These are phyloP conservation scores for Blastobotrys peoriensis DNA, from an alignment of 805 yeast species.

Conservation along the genomic window DNA sequence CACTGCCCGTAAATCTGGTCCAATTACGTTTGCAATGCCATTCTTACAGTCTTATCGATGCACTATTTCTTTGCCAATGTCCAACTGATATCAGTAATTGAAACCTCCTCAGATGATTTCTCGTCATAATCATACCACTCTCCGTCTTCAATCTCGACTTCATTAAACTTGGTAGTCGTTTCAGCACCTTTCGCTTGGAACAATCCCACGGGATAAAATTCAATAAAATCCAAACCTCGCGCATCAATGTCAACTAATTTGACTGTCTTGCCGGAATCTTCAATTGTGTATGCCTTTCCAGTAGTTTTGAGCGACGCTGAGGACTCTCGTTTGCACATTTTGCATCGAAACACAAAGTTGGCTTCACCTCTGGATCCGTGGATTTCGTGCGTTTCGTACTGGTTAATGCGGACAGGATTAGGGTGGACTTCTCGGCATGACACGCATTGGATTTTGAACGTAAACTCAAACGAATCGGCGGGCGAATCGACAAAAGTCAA, in stretches of 20 bases:
- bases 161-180: conserved; percentile 46
- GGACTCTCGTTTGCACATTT: conserved; percentile 45
- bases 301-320: conserved; percentile 27
- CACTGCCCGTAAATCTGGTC: too few species aligned
- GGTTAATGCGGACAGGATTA: conserved; percentile 62
- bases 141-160: conserved; percentile 66
- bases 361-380: conserved; percentile 77
- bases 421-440: conserved; percentile 73
- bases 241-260: conserved; percentile 66
- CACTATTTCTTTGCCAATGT: conserved; percentile 38
- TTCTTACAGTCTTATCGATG: too few species aligned
- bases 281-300: conserved; percentile 32
- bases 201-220: conserved; percentile 61
- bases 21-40: too few species aligned
- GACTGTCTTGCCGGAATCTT: conserved; percentile 38
- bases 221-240: conserved; percentile 72
- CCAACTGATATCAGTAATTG: conserved; percentile 71
- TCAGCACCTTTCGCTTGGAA: conserved; percentile 53
- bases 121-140: conserved; percentile 98
- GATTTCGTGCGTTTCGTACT: conserved; percentile 43
- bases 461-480: conserved; percentile 62
- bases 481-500: conserved; percentile 56
- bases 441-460: conserved; percentile 64
- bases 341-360: conserved; percentile 72
- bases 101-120: conserved; percentile 69